Evolutionary conservation across 1,139 yeast genomes (phyloP).

Genomic region (Saccharomycopsis hybrid): DNA sequence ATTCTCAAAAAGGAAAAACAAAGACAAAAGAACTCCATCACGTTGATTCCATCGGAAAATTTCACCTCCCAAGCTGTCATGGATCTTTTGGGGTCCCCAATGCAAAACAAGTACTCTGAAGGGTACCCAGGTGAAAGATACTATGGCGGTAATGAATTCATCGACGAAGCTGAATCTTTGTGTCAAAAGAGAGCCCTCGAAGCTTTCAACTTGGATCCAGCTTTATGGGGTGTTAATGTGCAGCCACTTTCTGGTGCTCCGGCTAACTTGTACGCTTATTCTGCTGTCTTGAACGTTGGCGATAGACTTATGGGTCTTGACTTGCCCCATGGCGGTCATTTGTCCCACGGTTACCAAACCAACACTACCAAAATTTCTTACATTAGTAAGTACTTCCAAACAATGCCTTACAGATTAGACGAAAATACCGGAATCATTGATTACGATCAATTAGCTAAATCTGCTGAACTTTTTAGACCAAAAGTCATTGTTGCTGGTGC

Average conservation of each 20-base stretch:
- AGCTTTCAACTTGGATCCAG: conserved; percentile 70
- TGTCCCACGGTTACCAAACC: conserved; percentile 94
- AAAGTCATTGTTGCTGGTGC: conserved; percentile 95
- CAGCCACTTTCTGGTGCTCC: conserved; percentile 95
- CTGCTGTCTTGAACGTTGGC: conserved; percentile 85
- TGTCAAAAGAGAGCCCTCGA: conserved; percentile 91
- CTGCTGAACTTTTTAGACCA: conserved; percentile 85
- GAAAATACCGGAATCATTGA: conserved; percentile 84
- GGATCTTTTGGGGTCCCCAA: conserved; percentile 90
- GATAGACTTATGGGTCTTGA: conserved; percentile 96
- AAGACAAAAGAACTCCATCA: conserved; percentile 86
- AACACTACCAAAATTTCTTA: conserved; percentile 81
- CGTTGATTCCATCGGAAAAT: conserved; percentile 91
- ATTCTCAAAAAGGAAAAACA: conserved; percentile 66
- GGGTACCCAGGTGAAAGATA: conserved; percentile 97
- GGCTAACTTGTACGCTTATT: conserved; percentile 89
- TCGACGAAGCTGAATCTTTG: conserved; percentile 81
- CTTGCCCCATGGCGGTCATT: conserved; percentile 95
- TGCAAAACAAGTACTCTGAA: conserved; percentile 98
- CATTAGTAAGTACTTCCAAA: conserved; percentile 89
- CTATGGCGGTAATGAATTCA: conserved; percentile 94
- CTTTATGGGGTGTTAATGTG: conserved; percentile 92
- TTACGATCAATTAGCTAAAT: conserved; percentile 80
- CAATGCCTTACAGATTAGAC: conserved; percentile 92
- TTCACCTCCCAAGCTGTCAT: conserved; percentile 92